A percentile compares a stretch with the other conserved stretches of the same genome.
Evolutionary conservation across 225 moss, liverwort and hornwort genomes (phyloP).

Genomic region (Neckera pumila): DNA sequence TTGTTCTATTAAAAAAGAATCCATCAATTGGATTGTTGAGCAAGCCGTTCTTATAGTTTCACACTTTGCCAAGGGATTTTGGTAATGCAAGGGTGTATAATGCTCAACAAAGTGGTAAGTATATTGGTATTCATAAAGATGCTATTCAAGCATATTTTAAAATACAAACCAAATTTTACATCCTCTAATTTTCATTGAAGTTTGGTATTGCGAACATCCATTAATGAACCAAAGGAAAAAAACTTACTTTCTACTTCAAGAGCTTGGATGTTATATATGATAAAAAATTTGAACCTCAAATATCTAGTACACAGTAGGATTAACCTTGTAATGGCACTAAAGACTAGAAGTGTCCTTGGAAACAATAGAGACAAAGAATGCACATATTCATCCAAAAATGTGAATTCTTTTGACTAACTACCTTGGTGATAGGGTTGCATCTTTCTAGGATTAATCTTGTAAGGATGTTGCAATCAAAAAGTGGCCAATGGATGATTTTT

Average conservation of each 20-base stretch:
- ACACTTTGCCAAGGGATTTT: not conserved
- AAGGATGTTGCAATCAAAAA: no score
- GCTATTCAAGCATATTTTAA: not conserved
- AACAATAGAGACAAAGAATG: no score
- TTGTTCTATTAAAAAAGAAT: not conserved
- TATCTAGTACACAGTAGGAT: not conserved
- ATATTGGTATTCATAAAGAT: not conserved
- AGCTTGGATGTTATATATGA: not conserved
- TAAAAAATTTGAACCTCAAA: not conserved
- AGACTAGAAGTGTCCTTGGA: rapidly evolving
- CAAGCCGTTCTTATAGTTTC: not conserved
- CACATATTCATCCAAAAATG: no score
- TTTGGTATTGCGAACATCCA: not conserved
- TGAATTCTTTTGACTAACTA: no score
- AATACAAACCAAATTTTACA: not conserved
- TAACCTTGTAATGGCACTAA: not conserved
- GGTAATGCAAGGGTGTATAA: not conserved
- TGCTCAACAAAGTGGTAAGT: not conserved
- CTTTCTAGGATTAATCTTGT: no score
- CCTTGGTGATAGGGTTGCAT: no score
- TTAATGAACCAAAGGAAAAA: not conserved
- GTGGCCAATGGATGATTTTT: no score
- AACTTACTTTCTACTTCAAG: not conserved
- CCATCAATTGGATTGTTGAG: not conserved
- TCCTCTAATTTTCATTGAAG: not conserved